phyloP scores from a whole-genome alignment of 208 protist genomes.

The Acanthamoeba triangularis region DNA sequence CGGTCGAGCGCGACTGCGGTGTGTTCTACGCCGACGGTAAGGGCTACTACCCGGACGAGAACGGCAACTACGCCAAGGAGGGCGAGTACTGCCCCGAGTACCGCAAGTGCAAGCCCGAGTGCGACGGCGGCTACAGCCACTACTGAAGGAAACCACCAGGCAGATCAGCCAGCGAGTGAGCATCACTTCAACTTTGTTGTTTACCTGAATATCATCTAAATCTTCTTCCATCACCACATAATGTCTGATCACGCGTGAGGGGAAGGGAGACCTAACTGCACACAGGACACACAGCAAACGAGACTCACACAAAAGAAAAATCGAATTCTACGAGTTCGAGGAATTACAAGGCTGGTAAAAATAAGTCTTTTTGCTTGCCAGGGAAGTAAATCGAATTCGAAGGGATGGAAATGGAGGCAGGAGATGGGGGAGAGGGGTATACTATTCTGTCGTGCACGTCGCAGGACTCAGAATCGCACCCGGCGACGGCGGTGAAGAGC shows the following conservation, averaged over 20 bases:
- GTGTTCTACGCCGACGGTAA: not conserved
- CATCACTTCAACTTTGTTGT: too few relatives aligned
- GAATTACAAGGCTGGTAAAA: too few relatives aligned
- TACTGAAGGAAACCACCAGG: not conserved
- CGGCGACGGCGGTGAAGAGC: conserved; percentile 1
- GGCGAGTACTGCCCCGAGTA: not conserved
- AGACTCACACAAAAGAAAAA: too few relatives aligned
- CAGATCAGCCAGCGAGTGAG: too few relatives aligned
- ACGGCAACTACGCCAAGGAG: not conserved
- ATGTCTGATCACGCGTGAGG: too few relatives aligned
- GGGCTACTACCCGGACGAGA: not conserved
- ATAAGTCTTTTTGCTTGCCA: too few relatives aligned
- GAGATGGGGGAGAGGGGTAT: not conserved
- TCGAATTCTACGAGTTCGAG: too few relatives aligned
- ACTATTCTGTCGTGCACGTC: conserved; percentile 56
- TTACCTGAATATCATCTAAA: too few relatives aligned
- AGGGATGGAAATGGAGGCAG: not conserved
- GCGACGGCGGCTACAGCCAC: not conserved
- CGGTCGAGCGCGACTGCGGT: not conserved
- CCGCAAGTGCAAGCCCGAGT: not conserved
- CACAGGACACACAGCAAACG: too few relatives aligned
- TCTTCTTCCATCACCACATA: too few relatives aligned
- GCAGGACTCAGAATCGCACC: not conserved
- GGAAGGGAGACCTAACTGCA: too few relatives aligned
- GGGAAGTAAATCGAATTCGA: too few relatives aligned